Conservation (phyloP, 768 basidiomycete species). For the Lactarius vividus region DNA sequence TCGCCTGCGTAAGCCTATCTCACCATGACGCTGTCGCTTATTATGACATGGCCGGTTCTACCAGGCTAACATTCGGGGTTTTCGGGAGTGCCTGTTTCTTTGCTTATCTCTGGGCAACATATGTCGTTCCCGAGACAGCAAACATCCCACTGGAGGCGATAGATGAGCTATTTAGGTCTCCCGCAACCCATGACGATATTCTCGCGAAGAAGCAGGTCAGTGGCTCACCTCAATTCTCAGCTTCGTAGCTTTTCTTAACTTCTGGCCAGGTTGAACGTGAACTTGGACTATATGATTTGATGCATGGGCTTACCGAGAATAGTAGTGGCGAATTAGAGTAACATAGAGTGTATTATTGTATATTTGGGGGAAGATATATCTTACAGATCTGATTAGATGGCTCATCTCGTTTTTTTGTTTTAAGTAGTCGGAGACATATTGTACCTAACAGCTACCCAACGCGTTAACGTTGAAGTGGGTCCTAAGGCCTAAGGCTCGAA, state of each 20-base stretch:
- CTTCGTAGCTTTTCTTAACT: background rate
- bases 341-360: no score
- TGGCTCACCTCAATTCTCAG: background rate
- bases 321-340: background rate
- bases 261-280: constrained; percentile 53
- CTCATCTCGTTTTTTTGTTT: no score
- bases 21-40: background rate
- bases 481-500: no score
- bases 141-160: constrained; percentile 75
- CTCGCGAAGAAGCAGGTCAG: constrained; percentile 51
- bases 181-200: constrained; percentile 55
- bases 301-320: constrained; percentile 37
- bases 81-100: constrained; percentile 63
- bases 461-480: no score
- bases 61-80: constrained; percentile 63
- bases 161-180: constrained; percentile 61
- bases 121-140: constrained; percentile 72
- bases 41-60: background rate
- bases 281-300: constrained; percentile 47
- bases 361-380: no score
- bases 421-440: no score
- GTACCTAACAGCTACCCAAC: no score
- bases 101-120: constrained; percentile 70
- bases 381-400: no score
- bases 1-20: constrained; percentile 50